Percentiles rank a stretch among this genome's conserved stretches.
Conservation (phyloP, 1,139 yeast species). For the Saccharomycopsis phalli region DNA sequence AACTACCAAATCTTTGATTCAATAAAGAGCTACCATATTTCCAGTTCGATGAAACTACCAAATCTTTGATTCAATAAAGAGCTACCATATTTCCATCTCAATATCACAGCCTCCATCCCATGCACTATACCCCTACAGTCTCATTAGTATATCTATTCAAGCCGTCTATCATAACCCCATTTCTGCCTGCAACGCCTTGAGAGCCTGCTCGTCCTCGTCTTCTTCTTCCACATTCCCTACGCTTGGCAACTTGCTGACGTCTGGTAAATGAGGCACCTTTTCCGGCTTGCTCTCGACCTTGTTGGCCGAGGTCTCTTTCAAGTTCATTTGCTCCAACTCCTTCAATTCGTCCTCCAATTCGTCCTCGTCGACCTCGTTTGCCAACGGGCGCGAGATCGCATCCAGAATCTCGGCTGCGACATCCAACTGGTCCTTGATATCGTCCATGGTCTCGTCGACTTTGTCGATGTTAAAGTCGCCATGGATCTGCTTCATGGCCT, state of each 20-base stretch:
- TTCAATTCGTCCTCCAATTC: slow-evolving; percentile 78
- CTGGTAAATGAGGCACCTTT: slow-evolving; percentile 33
- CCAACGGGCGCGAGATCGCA: slow-evolving; percentile 89
- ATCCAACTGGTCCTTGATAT: slow-evolving; percentile 92
- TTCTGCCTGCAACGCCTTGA: slow-evolving; percentile 84
- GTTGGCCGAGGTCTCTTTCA: slow-evolving; percentile 45
- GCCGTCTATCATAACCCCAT: slow-evolving; percentile 61
- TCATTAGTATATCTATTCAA: neutral
- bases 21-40: too few relatives aligned
- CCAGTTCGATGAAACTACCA: too few relatives aligned
- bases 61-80: too few relatives aligned
- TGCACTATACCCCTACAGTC: too few relatives aligned
- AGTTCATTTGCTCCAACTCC: slow-evolving; percentile 79
- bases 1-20: too few relatives aligned
- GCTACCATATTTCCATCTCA: too few relatives aligned
- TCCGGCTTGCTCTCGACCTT: slow-evolving; percentile 26
- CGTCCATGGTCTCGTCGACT: slow-evolving; percentile 98
- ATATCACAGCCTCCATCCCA: too few relatives aligned
- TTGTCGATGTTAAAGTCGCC: slow-evolving; percentile 93
- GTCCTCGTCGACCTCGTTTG: slow-evolving; percentile 62
- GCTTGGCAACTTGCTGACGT: slow-evolving; percentile 28
- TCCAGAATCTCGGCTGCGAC: slow-evolving; percentile 92
- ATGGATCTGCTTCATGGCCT: slow-evolving; percentile 93
- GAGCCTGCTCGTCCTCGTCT: slow-evolving; percentile 87
- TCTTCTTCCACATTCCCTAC: slow-evolving; percentile 34